Evolutionary conservation across 192 early-diverging fungal genomes (phyloP).

Genomic region (Backusella parvicylindrica): DNA sequence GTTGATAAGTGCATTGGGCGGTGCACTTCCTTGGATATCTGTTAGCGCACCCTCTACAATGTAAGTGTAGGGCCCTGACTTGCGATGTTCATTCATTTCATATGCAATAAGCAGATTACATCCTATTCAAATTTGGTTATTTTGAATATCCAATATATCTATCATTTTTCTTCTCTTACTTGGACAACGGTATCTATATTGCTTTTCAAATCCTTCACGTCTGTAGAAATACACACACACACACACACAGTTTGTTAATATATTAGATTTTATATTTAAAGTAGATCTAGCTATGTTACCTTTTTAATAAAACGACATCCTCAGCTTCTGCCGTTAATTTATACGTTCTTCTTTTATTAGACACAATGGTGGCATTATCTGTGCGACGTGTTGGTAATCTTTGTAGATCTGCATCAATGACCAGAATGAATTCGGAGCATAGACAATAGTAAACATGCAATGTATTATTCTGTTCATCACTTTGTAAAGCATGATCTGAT

Average conservation of each 20-base stretch:
- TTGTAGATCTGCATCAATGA: constrained; percentile 49
- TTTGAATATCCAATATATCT: not conserved
- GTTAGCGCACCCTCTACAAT: constrained; percentile 53
- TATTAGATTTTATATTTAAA: too few species aligned
- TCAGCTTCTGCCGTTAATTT: constrained; percentile 46
- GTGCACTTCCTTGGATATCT: constrained; percentile 48
- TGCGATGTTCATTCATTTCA: constrained; percentile 46
- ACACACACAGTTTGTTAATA: too few species aligned
- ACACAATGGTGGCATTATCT: constrained; percentile 46
- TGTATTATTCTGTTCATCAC: constrained; percentile 30
- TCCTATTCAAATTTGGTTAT: constrained; percentile 32
- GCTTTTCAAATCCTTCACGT: constrained; percentile 32
- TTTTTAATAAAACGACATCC: constrained; percentile 36
- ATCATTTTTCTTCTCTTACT: constrained; percentile 16
- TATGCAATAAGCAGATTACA: constrained; percentile 53
- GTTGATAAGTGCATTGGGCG: constrained; percentile 20
- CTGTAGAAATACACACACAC: too few species aligned
- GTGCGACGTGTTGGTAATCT: constrained; percentile 46
- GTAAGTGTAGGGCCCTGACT: constrained; percentile 53
- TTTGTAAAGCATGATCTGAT: constrained; percentile 42
- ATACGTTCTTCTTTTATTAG: constrained; percentile 49
- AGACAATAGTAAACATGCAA: constrained; percentile 59
- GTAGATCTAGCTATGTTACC: constrained; percentile 30
- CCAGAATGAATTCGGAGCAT: constrained; percentile 59
- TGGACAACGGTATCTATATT: constrained; percentile 34